A percentile compares a stretch with the other conserved stretches of the same genome.
These are phyloP conservation scores for Paraphaeosphaeria sporulosa DNA, from an alignment of 2,329 filamentous ascomycete genomes.

Conservation along the genomic window DNA sequence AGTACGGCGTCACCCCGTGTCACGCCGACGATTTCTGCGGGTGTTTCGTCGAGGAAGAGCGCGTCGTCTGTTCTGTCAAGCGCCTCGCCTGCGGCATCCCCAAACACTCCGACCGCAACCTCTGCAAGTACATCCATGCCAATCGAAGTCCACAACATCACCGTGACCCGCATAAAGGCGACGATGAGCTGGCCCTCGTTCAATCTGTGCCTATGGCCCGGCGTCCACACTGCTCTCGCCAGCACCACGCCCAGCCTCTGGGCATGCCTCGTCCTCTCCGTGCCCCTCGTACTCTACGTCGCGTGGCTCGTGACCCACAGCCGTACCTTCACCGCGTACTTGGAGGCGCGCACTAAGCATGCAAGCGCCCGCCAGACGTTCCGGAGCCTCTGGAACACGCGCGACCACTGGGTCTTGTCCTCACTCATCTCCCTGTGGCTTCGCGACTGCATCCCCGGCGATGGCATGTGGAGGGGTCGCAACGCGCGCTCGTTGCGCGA, in stretches of 20 bases:
- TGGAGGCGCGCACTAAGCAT: background rate
- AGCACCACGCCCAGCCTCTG: background rate
- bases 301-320: background rate
- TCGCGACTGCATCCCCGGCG: background rate
- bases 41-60: background rate
- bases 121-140: background rate
- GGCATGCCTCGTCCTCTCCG: background rate
- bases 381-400: constrained; percentile 1
- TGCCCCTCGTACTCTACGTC: background rate
- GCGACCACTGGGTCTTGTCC: background rate
- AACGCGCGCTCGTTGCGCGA: background rate
- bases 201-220: background rate
- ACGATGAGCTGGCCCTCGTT: background rate
- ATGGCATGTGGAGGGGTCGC: background rate
- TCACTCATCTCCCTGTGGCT: background rate
- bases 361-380: background rate
- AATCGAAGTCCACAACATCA: background rate
- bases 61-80: background rate
- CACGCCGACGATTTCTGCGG: too few species aligned
- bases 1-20: too few species aligned
- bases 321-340: background rate
- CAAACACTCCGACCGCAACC: background rate
- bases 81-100: background rate
- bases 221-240: background rate
- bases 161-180: background rate